Evolutionary conservation across 2,329 filamentous ascomycete species (phyloP).

Genomic region (Apiospora marii): DNA sequence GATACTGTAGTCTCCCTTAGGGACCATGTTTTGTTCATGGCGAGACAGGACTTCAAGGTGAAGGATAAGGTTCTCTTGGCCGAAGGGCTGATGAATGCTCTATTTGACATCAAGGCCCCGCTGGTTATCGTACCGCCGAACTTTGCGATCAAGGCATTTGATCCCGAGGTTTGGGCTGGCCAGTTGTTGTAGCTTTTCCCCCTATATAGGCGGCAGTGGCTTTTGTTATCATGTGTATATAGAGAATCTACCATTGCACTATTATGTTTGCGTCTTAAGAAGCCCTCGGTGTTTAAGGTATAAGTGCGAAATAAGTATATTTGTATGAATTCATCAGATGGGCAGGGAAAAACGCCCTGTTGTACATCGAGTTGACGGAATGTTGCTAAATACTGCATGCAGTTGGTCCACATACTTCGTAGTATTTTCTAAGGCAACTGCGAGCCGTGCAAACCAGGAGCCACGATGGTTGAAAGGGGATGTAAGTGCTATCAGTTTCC

Average conservation of each 20-base stretch:
- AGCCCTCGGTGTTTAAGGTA: not conserved
- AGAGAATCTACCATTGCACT: not conserved
- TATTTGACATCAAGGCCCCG: not conserved
- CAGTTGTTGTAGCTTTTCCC: not conserved
- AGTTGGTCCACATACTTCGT: too few species aligned
- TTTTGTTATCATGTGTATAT: not conserved
- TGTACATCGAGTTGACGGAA: too few species aligned
- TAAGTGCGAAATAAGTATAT: not conserved
- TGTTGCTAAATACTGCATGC: too few species aligned
- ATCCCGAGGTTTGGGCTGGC: not conserved
- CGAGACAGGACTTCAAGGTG: not conserved
- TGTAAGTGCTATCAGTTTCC: not conserved
- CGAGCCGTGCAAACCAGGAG: not conserved
- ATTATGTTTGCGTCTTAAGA: not conserved
- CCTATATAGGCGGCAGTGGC: not conserved
- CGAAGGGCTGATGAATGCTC: not conserved
- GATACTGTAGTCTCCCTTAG: not conserved
- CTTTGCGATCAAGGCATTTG: not conserved
- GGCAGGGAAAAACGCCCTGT: too few species aligned
- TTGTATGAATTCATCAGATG: not conserved
- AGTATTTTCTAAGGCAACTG: not conserved
- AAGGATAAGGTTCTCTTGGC: not conserved
- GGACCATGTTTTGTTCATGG: not conserved
- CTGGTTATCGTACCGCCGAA: constrained; percentile 4
- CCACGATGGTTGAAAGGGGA: too few species aligned